Conservation (phyloP, 192 early-diverging fungal genomes). For the Fimicolochytrium jonesii region DNA sequence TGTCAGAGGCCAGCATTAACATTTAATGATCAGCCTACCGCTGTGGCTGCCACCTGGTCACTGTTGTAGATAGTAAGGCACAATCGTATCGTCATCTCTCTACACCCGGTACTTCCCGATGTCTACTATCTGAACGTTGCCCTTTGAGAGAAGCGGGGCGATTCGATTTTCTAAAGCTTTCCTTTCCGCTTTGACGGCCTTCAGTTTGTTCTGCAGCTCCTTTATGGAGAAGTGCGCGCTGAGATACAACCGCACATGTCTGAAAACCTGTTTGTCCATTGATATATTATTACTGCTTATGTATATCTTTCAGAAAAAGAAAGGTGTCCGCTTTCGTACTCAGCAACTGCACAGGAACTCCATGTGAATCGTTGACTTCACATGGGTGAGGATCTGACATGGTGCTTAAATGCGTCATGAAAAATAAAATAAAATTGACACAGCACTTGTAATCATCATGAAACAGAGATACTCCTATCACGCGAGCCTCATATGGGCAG, state of each 20-base stretch:
- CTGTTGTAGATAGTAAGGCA: not conserved
- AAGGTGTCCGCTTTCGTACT: not conserved
- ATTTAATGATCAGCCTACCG: no score
- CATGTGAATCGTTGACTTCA: no score
- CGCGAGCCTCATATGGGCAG: not conserved
- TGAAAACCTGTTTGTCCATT: not conserved
- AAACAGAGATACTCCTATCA: constrained; percentile 2
- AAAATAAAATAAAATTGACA: no score
- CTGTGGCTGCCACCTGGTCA: no score
- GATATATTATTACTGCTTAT: not conserved
- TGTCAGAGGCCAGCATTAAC: no score
- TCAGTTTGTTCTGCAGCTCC: not conserved
- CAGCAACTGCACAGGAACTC: no score
- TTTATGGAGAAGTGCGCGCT: not conserved
- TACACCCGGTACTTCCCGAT: not conserved
- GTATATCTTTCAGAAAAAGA: not conserved
- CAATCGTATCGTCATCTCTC: not conserved
- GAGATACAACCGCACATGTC: not conserved
- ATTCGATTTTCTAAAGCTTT: not conserved
- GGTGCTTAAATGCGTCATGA: no score
- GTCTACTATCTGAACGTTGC: not conserved
- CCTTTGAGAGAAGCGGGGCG: not conserved
- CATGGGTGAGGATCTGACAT: no score
- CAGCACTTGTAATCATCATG: no score
- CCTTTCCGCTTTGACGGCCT: not conserved